phyloP scores from a whole-genome alignment of 768 basidiomycete species.

The Kwoniella mangroviensis region DNA sequence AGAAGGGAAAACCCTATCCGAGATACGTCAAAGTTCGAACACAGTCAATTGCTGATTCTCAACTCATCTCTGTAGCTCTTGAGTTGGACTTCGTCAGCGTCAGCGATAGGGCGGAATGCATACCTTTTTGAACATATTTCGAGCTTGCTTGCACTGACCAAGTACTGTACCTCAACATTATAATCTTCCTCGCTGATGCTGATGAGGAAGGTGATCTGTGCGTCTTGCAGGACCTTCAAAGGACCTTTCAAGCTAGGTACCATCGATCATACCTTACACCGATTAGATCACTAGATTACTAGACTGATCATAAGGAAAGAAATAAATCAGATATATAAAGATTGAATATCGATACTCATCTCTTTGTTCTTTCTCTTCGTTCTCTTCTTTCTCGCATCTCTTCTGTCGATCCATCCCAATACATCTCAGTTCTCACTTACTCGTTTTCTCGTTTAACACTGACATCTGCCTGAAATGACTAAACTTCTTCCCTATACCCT shows the following conservation, averaged over 20 bases:
- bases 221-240: background rate
- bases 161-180: no score
- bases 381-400: background rate
- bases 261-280: background rate
- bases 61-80: no score
- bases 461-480: background rate
- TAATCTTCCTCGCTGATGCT: background rate
- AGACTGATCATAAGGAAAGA: background rate
- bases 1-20: no score
- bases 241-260: background rate
- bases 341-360: background rate
- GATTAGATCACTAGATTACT: no score
- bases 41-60: no score
- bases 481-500: background rate
- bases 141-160: no score
- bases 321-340: background rate
- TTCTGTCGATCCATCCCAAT: background rate
- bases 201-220: background rate
- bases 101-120: no score
- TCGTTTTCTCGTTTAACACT: background rate
- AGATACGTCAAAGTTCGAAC: no score
- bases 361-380: background rate
- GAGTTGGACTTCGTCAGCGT: no score
- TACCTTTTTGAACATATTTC: no score
- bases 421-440: background rate